Evolutionary conservation across 1,284 basidiomycete genomes (phyloP), one percentile per base, ranked within the genome.

Genomic region (Lignosus rhinocerotis): DNA sequence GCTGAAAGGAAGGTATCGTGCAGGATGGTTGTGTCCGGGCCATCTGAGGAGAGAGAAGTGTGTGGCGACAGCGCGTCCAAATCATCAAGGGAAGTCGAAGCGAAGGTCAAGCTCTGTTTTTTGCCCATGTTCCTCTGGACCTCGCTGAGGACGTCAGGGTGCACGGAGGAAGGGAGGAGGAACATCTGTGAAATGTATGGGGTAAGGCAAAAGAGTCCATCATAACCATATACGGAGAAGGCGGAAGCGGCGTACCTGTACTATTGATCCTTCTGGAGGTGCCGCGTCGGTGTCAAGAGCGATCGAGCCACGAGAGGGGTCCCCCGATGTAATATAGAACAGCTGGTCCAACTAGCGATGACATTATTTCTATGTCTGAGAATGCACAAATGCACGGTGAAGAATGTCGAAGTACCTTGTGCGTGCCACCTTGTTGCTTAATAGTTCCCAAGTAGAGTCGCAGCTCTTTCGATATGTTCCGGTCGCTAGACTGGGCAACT

Each of bases 251-350:
- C 78, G 58, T 62, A 89, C 90, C 75, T 87, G 84, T n/a, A 92
- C 83, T 1, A 69, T 67, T 14, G 84, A 75, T 3, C 88, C 89
- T 2, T 75, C 70, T 0, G 69, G 66, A 0, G 91, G 84, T 3
- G 90, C 84, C 30, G 77, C 78, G 38, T 83, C 78, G 16, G 83
- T 80, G 36, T 90, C 87, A 1, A 95, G 76, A 0, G 90, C 84
- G 16, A 95, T 76, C 0, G 85, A 83, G 0, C 93, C 93, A 9
- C 90, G 80, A 21, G 84, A 85, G 0, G 91, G 92, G 70, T 93
- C 92, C 1, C 93, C 93, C 0, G 90, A 88, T 14, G 82, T 83
- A 62, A 95, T 88, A 55, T 72, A 76, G 65, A 82, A 82, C 19
- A 87, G 73, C 50, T 80, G 77, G 42, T 69, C 67, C 8, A 81